These are phyloP conservation scores for Physcomitrellopsis africana DNA, from an alignment of 225 moss, liverwort and hornwort genomes.

Conservation along the genomic window DNA sequence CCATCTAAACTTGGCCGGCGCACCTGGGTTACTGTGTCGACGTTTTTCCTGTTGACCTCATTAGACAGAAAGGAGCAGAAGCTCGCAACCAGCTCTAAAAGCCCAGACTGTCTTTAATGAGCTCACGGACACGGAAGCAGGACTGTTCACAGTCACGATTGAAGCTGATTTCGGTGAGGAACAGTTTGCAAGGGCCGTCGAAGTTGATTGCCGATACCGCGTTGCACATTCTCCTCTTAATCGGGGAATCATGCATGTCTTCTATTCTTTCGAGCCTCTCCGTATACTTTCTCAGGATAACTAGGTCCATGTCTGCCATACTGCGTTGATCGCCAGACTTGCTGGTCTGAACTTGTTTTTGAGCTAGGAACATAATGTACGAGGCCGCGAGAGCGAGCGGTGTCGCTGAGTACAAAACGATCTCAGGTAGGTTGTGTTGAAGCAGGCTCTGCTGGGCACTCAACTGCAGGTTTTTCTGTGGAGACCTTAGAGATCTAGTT, in stretches of 20 bases:
- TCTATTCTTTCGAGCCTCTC: neutral
- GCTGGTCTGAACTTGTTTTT: neutral
- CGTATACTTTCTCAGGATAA: neutral
- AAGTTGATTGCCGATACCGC: neutral
- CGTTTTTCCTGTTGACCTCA: too few relatives aligned
- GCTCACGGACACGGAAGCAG: neutral
- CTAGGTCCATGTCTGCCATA: neutral
- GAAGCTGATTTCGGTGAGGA: neutral
- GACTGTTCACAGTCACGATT: neutral
- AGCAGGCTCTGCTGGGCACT: neutral
- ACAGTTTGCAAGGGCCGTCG: neutral
- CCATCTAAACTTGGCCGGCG: too few relatives aligned
- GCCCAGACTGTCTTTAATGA: too few relatives aligned
- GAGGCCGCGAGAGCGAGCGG: neutral
- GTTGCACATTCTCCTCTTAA: neutral
- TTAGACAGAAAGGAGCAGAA: too few relatives aligned
- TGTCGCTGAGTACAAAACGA: constrained; percentile 15
- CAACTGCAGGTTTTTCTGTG: neutral
- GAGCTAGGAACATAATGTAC: neutral
- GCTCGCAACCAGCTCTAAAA: too few relatives aligned
- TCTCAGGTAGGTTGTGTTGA: neutral
- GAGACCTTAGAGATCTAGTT: neutral
- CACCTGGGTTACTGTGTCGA: too few relatives aligned
- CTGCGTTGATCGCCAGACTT: neutral
- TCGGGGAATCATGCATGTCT: neutral